A percentile compares a stretch with the other conserved stretches of the same genome.
phyloP scores from a whole-genome alignment of 257 asterid genomes.

The Penstemon davidsonii region DNA sequence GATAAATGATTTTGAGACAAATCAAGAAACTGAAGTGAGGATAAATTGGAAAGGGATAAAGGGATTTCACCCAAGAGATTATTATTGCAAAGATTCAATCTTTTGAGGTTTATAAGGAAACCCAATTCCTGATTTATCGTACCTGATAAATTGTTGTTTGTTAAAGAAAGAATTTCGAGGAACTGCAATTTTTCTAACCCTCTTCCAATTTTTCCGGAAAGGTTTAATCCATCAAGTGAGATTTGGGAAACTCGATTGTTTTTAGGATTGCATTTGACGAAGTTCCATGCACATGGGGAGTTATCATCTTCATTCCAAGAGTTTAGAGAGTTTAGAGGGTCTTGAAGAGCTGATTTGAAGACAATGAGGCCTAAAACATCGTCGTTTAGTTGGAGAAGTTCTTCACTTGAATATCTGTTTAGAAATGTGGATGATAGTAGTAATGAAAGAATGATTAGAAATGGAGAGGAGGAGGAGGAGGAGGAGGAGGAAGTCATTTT shows the following conservation, averaged over 20 bases:
- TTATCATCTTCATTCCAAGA: conserved; percentile 84
- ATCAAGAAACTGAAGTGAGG: conserved; percentile 70
- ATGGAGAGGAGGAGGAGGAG: background rate
- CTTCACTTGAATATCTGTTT: conserved; percentile 24
- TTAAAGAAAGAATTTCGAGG: conserved; percentile 60
- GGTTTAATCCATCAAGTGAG: conserved; percentile 51
- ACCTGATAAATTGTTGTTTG: conserved; percentile 73
- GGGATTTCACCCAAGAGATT: conserved; percentile 60
- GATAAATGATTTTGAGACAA: conserved; percentile 62
- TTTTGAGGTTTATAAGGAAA: conserved; percentile 46
- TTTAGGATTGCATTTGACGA: conserved; percentile 56
- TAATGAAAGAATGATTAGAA: conserved; percentile 20
- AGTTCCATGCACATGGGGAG: conserved; percentile 83
- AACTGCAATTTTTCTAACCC: conserved; percentile 69
- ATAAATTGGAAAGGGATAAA: conserved; percentile 35
- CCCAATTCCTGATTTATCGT: conserved; percentile 46
- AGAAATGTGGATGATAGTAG: conserved; percentile 11
- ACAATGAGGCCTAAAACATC: conserved; percentile 92
- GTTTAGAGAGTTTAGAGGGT: conserved; percentile 44
- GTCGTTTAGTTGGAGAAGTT: conserved; percentile 61
- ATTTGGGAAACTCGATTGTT: conserved; percentile 59
- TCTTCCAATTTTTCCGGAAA: conserved; percentile 78
- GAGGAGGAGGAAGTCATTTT: conserved; percentile 26
- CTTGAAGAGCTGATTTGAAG: conserved; percentile 65
- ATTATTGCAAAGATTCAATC: conserved; percentile 67